phyloP scores from a whole-genome alignment of 2,329 filamentous ascomycete species.

The Metarhizium brunneum region DNA sequence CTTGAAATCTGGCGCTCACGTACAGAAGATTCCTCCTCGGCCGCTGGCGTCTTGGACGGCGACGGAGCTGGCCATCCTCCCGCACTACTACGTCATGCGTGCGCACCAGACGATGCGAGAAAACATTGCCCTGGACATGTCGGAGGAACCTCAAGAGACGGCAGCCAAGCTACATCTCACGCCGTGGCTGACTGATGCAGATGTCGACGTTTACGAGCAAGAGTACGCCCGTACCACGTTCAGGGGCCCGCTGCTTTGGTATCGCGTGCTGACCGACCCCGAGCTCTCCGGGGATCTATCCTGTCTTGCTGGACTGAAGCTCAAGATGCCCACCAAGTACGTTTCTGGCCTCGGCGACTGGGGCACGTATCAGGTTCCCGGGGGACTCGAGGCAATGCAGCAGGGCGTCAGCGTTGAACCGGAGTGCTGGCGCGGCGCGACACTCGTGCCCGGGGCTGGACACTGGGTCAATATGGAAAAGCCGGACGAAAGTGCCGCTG shows the following conservation, averaged over 20 bases:
- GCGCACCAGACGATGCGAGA: constrained; percentile 48
- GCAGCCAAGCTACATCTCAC: constrained; percentile 22
- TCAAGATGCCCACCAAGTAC: constrained; percentile 47
- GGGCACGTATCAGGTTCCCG: constrained; percentile 60
- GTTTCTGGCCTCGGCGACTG: constrained; percentile 56
- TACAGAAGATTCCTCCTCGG: constrained; percentile 42
- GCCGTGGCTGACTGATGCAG: constrained; percentile 48
- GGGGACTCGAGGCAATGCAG: constrained; percentile 39
- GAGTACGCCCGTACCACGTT: constrained; percentile 56
- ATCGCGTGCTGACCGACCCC: background rate
- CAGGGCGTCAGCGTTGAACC: constrained; percentile 28
- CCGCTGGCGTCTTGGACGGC: constrained; percentile 48
- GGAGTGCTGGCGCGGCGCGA: constrained; percentile 41
- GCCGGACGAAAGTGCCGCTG: constrained; percentile 26
- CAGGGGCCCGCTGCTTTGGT: constrained; percentile 27
- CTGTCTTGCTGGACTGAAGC: constrained; percentile 28
- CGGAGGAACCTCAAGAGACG: background rate
- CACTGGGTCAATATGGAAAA: constrained; percentile 65
- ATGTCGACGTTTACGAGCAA: constrained; percentile 48
- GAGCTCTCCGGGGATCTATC: constrained; percentile 7
- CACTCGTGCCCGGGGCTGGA: constrained; percentile 49
- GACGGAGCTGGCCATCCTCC: constrained; percentile 47
- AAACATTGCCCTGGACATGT: constrained; percentile 28
- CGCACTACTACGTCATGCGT: constrained; percentile 61
- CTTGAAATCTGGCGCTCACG: constrained; percentile 52